Conservation (phyloP, 441 rosid genomes). For the Macaranga tanarius region DNA sequence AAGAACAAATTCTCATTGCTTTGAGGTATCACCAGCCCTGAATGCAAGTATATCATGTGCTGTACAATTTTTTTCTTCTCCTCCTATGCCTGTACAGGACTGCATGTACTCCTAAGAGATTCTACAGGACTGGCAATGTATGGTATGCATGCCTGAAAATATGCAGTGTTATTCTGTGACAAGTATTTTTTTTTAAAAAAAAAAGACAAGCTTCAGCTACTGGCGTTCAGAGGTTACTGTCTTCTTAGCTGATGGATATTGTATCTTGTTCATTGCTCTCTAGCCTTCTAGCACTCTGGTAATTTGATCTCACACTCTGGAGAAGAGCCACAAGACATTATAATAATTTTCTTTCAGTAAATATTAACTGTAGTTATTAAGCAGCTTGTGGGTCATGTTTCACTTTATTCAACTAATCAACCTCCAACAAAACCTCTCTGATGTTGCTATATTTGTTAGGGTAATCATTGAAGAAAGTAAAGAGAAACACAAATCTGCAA, state of each 20-base stretch:
- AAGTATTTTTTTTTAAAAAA: not conserved
- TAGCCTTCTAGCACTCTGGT: slow-evolving; percentile 37
- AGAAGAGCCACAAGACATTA: slow-evolving; percentile 12
- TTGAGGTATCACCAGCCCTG: too few relatives aligned
- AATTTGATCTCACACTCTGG: slow-evolving; percentile 69
- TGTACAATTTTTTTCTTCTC: not conserved
- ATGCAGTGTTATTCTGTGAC: not conserved
- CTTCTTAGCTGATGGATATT: slow-evolving; percentile 15
- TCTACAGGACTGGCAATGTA: not conserved
- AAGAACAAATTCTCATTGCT: too few relatives aligned
- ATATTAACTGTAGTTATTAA: not conserved
- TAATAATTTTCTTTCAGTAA: not conserved
- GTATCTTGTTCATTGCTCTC: slow-evolving; percentile 28
- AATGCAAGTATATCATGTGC: not conserved
- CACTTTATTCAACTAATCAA: not conserved
- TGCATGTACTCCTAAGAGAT: slow-evolving; percentile 3
- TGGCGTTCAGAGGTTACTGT: slow-evolving; percentile 6
- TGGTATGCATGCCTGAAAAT: not conserved
- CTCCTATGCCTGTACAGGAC: not conserved
- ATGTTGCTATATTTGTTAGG: not conserved
- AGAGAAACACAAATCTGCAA: not conserved
- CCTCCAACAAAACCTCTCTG: not conserved
- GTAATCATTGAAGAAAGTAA: slow-evolving; percentile 3
- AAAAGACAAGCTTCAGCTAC: not conserved
- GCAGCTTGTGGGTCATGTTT: not conserved